Percentiles rank a stretch among this genome's conserved stretches.
Evolutionary conservation across 768 basidiomycete species (phyloP).

Genomic region (Lentinus brumalis): DNA sequence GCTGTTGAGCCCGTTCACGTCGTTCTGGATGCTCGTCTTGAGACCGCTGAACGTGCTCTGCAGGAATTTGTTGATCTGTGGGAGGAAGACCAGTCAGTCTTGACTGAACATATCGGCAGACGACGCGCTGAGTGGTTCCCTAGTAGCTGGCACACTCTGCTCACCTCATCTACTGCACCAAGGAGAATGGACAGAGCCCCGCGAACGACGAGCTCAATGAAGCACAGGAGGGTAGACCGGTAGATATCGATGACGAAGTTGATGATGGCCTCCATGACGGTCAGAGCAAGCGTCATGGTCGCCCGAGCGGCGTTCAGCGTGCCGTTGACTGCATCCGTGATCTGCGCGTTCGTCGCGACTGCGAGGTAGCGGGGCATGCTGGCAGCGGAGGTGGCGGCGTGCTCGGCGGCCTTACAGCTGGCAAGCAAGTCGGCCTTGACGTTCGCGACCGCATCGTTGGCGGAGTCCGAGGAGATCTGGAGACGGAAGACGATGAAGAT

Average conservation of each 20-base stretch:
- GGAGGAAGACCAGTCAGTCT: background rate
- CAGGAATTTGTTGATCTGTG: slow-evolving; percentile 73
- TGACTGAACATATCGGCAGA: too few species aligned
- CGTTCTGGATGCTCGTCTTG: slow-evolving; percentile 71
- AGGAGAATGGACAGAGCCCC: slow-evolving; percentile 82
- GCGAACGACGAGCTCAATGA: slow-evolving; percentile 84
- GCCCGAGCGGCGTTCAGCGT: too few species aligned
- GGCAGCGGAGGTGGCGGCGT: slow-evolving; percentile 77
- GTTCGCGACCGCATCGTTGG: slow-evolving; percentile 64
- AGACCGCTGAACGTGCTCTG: slow-evolving; percentile 57
- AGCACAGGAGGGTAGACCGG: slow-evolving; percentile 91
- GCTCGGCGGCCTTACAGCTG: slow-evolving; percentile 84
- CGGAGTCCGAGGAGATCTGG: slow-evolving; percentile 67
- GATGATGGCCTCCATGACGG: slow-evolving; percentile 83
- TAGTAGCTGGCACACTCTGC: slow-evolving; percentile 30
- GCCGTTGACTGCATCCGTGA: slow-evolving; percentile 77
- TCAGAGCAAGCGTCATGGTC: slow-evolving; percentile 75
- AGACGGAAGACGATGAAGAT: slow-evolving; percentile 86
- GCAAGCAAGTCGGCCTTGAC: slow-evolving; percentile 79
- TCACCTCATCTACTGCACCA: slow-evolving; percentile 79
- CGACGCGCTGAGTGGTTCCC: too few species aligned
- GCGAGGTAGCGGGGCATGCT: slow-evolving; percentile 92
- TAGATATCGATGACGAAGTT: slow-evolving; percentile 93
- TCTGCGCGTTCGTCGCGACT: slow-evolving; percentile 77
- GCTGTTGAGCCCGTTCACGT: slow-evolving; percentile 67